Percentiles rank a stretch among this genome's conserved stretches.
Conservation (phyloP, 2,329 filamentous ascomycete species). For the Fusarium succisae region DNA sequence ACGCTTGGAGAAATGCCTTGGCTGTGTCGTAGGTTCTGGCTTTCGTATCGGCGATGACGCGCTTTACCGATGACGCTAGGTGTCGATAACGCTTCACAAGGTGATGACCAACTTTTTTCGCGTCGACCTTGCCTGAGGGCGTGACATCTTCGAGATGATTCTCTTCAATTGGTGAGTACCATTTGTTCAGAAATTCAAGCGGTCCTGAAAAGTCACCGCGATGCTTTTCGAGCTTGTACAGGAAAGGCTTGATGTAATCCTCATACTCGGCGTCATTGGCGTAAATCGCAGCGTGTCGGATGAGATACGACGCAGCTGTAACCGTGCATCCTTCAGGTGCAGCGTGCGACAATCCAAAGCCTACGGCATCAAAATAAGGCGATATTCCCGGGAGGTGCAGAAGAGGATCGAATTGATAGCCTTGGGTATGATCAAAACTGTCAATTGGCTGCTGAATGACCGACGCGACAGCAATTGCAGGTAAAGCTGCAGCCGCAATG, state of each 20-base stretch:
- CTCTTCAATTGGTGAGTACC: conserved; percentile 37
- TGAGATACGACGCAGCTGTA: conserved; percentile 35
- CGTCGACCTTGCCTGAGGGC: conserved; percentile 33
- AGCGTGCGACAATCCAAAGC: conserved; percentile 31
- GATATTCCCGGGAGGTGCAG: conserved; percentile 38
- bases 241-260: conserved; percentile 37
- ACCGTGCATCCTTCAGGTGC: conserved; percentile 37
- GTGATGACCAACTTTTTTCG: conserved; percentile 26
- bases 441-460: conserved; percentile 29
- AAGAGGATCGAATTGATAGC: conserved; percentile 38
- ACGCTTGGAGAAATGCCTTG: conserved; percentile 22
- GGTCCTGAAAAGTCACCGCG: conserved; percentile 34
- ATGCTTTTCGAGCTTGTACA: conserved; percentile 35
- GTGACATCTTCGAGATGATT: conserved; percentile 36
- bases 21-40: conserved; percentile 37
- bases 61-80: conserved; percentile 34
- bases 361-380: conserved; percentile 39
- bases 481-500: conserved; percentile 1
- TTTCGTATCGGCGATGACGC: conserved; percentile 36
- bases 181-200: conserved; percentile 28
- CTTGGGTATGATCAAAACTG: conserved; percentile 31
- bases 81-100: conserved; percentile 33
- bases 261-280: conserved; percentile 40
- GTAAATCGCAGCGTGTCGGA: conserved; percentile 38
- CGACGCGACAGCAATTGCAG: not conserved